Evolutionary conservation across 164 flowering plant species (phyloP), one percentile per base, ranked within the genome.

Genomic region (Macadamia tetraphylla): DNA sequence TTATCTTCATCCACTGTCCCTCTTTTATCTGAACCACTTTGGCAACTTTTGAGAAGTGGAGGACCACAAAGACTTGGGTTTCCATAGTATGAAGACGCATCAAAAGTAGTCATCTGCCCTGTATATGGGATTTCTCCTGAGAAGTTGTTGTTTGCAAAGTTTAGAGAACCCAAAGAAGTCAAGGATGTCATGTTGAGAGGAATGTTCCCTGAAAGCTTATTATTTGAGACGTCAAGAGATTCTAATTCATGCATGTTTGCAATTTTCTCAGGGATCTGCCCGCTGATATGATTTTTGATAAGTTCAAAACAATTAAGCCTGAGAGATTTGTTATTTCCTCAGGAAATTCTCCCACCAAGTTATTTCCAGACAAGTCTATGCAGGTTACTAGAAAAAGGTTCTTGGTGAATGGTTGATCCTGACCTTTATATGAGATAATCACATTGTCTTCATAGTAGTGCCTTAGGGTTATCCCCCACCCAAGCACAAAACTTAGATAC

Each of bases 171-270:
- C 61, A 85, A 32, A 40, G 59, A 69, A 7, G 78, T 43, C 46
- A 87, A 11, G 40, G 76, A 60, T 0, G 79, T 52, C 68, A 87
- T 60, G 74, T 73, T 71, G 1, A 70, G 31, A 43, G 88, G 91
- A 31, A 83, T 83, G 14, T 23, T 63, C 9, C 88, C 88, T 0
- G 81, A 75, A 18, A 87, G 72, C 29, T 61, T 64, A 62, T 85
- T 85, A 13, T 55, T 68, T 17, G 91, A 83, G 12, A 87, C 69
- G 70, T 83, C 91, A 51, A 86, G 81, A 14, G 82, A 81, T 29
- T 49, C 48, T 43, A 86, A 31, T n/a, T 70, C 66, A 1, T 10
- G 58, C 71, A 84, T 14, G 14, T 55, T 58, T 44, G 76, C 71
- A 23, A 86, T 81, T 9, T 58, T 56, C 13, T 51, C 70, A 15